These are phyloP conservation scores for Salix caprea DNA, from an alignment of 345 rosid species.

Conservation along the genomic window DNA sequence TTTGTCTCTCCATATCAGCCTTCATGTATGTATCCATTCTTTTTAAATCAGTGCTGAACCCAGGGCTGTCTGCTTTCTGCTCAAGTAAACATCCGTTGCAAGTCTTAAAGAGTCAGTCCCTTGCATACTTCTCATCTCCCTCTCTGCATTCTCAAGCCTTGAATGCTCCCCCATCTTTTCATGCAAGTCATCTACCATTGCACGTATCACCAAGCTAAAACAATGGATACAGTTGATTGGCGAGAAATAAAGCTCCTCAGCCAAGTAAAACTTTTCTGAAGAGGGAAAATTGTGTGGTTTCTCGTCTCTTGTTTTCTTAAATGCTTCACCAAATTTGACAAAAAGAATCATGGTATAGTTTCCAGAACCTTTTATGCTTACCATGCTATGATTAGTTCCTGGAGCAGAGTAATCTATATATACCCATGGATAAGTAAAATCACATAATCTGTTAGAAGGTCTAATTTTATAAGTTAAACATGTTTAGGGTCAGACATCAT, in stretches of 20 bases:
- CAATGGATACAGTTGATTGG: slow-evolving; percentile 55
- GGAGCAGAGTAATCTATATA: slow-evolving; percentile 41
- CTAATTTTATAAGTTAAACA: slow-evolving; percentile 50
- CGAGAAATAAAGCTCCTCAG: slow-evolving; percentile 59
- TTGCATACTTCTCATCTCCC: slow-evolving; percentile 88
- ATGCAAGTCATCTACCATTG: slow-evolving; percentile 52
- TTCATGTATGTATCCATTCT: slow-evolving; percentile 98
- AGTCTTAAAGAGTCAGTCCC: slow-evolving; percentile 56
- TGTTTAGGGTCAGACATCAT: slow-evolving; percentile 49
- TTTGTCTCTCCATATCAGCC: slow-evolving; percentile 64
- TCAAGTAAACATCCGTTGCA: slow-evolving; percentile 60
- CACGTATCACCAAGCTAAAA: slow-evolving; percentile 51
- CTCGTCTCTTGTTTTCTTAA: slow-evolving; percentile 81
- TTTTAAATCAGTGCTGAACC: slow-evolving; percentile 71
- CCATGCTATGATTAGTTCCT: slow-evolving; percentile 31
- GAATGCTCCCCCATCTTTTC: slow-evolving; percentile 85
- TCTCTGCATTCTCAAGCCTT: slow-evolving; percentile 67
- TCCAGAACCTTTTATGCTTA: slow-evolving; percentile 45
- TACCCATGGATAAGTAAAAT: slow-evolving; percentile 53
- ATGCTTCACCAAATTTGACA: slow-evolving; percentile 73
- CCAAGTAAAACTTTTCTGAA: slow-evolving; percentile 53
- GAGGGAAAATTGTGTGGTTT: slow-evolving; percentile 56
- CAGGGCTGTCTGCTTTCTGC: slow-evolving; percentile 49
- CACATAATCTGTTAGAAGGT: slow-evolving; percentile 65
- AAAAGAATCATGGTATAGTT: slow-evolving; percentile 46